Evolutionary conservation across 768 basidiomycete species (phyloP).

Genomic region (Pholiota molesta): DNA sequence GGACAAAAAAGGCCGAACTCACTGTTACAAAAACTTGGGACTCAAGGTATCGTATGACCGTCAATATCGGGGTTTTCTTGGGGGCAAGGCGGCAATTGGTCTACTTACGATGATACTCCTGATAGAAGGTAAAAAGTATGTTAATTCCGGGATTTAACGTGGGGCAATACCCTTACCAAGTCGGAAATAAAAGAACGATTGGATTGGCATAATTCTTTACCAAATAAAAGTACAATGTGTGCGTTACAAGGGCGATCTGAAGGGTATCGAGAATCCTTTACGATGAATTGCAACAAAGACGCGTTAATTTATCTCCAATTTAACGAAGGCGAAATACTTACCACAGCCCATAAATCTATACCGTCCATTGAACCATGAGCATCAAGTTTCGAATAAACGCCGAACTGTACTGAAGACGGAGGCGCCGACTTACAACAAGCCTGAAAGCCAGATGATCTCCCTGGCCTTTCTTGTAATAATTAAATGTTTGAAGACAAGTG

Average conservation of each 20-base stretch:
- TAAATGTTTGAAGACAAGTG: slow-evolving; percentile 41
- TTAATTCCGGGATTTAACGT: not conserved
- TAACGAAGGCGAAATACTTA: slow-evolving; percentile 3
- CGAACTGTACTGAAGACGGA: no score
- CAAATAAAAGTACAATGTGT: slow-evolving; percentile 38
- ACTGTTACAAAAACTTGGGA: slow-evolving; percentile 32
- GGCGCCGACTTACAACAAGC: slow-evolving; percentile 27
- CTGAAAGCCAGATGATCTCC: slow-evolving; percentile 33
- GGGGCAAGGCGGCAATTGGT: not conserved
- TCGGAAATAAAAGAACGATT: slow-evolving; percentile 24
- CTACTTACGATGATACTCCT: slow-evolving; percentile 31
- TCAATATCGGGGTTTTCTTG: not conserved
- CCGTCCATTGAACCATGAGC: not conserved
- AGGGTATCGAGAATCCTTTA: slow-evolving; percentile 38
- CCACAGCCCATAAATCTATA: slow-evolving; percentile 31
- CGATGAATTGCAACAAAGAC: not conserved
- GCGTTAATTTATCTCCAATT: not conserved
- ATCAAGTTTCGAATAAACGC: no score
- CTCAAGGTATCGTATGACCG: slow-evolving; percentile 1
- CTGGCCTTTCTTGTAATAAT: slow-evolving; percentile 37
- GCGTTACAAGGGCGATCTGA: slow-evolving; percentile 35
- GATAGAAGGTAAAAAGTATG: not conserved
- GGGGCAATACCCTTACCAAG: slow-evolving; percentile 28
- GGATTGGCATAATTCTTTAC: slow-evolving; percentile 36
- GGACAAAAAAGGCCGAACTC: slow-evolving; percentile 4